Evolutionary conservation across 768 basidiomycete species (phyloP), one percentile per base, ranked within the genome.

Genomic region (Arthromyces matolae): DNA sequence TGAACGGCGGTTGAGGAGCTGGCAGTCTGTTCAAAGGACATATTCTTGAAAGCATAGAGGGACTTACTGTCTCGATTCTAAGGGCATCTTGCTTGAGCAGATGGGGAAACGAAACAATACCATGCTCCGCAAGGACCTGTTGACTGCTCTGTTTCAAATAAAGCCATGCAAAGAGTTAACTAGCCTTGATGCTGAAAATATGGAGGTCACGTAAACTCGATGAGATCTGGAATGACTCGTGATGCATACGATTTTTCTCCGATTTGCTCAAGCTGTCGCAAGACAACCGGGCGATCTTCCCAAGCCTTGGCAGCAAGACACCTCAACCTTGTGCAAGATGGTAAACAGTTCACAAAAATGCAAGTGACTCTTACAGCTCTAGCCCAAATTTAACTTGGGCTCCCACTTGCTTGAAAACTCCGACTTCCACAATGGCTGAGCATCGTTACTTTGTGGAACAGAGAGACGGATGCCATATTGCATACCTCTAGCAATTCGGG

Each of bases 211-310:
- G n/a, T n/a, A n/a, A n/a, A n/a, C n/a, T n/a, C n/a, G n/a, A n/a
- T n/a, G n/a, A n/a, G n/a, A n/a, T n/a, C n/a, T n/a, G n/a, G n/a
- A n/a, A n/a, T n/a, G n/a, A n/a, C n/a, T n/a, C n/a, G n/a, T n/a
- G n/a, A 19, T 4, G 66, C 86, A 62, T 47, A 91, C 89, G 89
- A 90, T 78, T 91, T 92, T 60, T 93, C 90, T 25, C 94, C 95
- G 33, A 98, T 84, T n/a, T 84, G 80, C 27, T 89, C 83, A 41
- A 98, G 76, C 63, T 98, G 95, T 12, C 87, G 78, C 45, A 98
- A 76, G 6, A 95, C 86, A 12, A 84, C 70, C 4, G 92, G 83
- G 16, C 89, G 72, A 58, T 93, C 86, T 58, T 97, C 94, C 95
- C 95, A 98, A 34, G 91, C 85, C 57, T 86, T 92, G 4, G 89